Conservation (phyloP, 768 basidiomycete species). For the Auricularia sp. region DNA sequence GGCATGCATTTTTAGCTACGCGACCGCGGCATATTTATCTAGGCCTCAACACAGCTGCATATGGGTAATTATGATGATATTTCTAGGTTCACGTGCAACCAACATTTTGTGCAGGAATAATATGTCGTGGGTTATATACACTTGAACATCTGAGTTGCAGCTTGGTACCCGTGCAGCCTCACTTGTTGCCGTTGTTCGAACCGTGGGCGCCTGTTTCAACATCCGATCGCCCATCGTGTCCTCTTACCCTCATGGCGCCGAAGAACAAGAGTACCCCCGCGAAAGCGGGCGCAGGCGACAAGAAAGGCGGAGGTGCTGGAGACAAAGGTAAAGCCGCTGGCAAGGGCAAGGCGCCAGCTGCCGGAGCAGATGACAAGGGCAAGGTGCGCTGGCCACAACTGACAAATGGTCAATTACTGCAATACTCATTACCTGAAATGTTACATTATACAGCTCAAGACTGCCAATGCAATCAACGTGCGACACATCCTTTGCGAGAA, state of each 20-base stretch:
- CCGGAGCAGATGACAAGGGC: neutral
- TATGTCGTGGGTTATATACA: too few species aligned
- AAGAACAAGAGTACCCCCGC: neutral
- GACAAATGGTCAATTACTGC: too few species aligned
- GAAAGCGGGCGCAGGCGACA: neutral
- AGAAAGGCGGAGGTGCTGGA: conserved; percentile 1
- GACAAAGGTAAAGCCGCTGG: conserved; percentile 1
- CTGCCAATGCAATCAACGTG: conserved; percentile 76
- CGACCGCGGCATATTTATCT: neutral
- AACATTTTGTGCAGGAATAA: too few species aligned
- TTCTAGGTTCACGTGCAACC: too few species aligned
- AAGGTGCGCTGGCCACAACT: neutral
- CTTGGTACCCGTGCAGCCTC: too few species aligned
- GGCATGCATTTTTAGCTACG: neutral
- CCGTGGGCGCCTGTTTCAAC: too few species aligned
- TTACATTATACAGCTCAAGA: conserved; percentile 36
- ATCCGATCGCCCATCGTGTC: too few species aligned
- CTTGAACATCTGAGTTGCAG: too few species aligned
- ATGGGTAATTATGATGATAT: too few species aligned
- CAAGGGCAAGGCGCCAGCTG: neutral
- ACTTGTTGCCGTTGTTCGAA: too few species aligned
- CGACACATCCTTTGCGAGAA: conserved; percentile 86
- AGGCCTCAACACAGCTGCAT: too few species aligned
- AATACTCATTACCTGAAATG: neutral
- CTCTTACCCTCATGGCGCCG: neutral